These are phyloP conservation scores for Penicillium atrosanguineum DNA, from an alignment of 495 filamentous ascomycete species.

Conservation along the genomic window DNA sequence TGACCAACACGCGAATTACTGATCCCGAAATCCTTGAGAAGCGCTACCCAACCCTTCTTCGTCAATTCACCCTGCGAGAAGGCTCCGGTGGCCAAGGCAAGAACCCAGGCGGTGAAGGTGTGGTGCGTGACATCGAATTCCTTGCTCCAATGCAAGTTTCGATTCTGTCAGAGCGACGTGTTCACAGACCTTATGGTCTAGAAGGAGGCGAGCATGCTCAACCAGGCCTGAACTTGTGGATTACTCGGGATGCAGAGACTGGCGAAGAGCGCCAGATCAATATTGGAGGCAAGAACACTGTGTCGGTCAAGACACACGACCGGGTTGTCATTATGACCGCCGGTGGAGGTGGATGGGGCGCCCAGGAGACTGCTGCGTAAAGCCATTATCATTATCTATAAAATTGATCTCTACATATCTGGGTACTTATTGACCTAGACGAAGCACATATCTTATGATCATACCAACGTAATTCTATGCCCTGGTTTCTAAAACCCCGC, in stretches of 20 bases:
- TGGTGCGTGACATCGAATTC: constrained; percentile 94
- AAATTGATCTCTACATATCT: background rate
- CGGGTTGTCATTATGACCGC: constrained; percentile 71
- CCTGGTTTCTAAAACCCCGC: background rate
- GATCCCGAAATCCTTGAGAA: constrained; percentile 95
- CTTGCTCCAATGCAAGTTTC: constrained; percentile 82
- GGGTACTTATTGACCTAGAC: background rate
- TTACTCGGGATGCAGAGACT: constrained; percentile 55
- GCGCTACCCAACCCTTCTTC: constrained; percentile 82
- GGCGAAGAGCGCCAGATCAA: constrained; percentile 71
- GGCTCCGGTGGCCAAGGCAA: constrained; percentile 68
- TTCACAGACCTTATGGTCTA: constrained; percentile 86
- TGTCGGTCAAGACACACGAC: constrained; percentile 80
- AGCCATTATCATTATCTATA: constrained; percentile 3
- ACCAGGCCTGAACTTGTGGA: constrained; percentile 85
- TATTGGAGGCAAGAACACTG: constrained; percentile 91
- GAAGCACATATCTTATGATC: background rate
- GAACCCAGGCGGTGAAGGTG: constrained; percentile 84
- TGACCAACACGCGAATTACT: constrained; percentile 99
- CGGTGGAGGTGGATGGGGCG: constrained; percentile 54
- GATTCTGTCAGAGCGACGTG: constrained; percentile 83
- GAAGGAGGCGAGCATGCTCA: constrained; percentile 79
- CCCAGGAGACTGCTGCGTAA: constrained; percentile 11
- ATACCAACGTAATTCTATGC: background rate
- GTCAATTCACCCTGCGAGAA: constrained; percentile 74